A percentile compares a stretch with the other conserved stretches of the same genome.
Conservation (phyloP, 495 filamentous ascomycete genomes). For the Penicillium ucsense region DNA sequence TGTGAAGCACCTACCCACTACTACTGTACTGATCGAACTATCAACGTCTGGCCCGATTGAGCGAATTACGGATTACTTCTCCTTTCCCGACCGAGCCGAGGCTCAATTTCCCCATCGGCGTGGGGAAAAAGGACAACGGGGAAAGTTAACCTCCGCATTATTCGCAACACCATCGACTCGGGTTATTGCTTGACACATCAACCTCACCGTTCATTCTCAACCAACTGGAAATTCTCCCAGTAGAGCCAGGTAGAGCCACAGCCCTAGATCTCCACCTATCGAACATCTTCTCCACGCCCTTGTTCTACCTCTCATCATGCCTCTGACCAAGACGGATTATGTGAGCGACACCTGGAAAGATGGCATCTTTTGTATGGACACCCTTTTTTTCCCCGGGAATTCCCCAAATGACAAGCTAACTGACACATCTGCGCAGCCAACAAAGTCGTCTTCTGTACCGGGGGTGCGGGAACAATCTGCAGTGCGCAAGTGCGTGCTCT, state of each 20-base stretch:
- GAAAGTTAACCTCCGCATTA: conserved; percentile 1
- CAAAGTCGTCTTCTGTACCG: conserved; percentile 93
- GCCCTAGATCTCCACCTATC: background rate
- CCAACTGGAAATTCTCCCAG: too few species aligned
- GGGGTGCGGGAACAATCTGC: conserved; percentile 88
- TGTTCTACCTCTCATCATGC: conserved; percentile 24
- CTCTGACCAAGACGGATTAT: conserved; percentile 61
- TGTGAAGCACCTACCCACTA: too few species aligned
- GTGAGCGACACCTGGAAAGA: conserved; percentile 75
- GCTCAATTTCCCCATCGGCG: conserved; percentile 2
- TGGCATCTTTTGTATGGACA: conserved; percentile 61
- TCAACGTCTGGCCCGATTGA: background rate
- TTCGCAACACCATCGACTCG: background rate
- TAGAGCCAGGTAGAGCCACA: too few species aligned
- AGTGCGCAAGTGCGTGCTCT: conserved; percentile 86
- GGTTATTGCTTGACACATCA: background rate
- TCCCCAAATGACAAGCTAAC: background rate
- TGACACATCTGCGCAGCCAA: conserved; percentile 41
- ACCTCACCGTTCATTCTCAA: too few species aligned
- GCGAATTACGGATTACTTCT: background rate
- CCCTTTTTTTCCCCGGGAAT: background rate
- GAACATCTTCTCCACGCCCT: background rate
- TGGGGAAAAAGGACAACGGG: conserved; percentile 18
- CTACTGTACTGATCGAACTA: too few species aligned
- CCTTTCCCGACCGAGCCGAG: conserved; percentile 8